Evolutionary conservation across 1,284 basidiomycete genomes (phyloP), one percentile per base, ranked within the genome.

Genomic region (Meira nashicola): DNA sequence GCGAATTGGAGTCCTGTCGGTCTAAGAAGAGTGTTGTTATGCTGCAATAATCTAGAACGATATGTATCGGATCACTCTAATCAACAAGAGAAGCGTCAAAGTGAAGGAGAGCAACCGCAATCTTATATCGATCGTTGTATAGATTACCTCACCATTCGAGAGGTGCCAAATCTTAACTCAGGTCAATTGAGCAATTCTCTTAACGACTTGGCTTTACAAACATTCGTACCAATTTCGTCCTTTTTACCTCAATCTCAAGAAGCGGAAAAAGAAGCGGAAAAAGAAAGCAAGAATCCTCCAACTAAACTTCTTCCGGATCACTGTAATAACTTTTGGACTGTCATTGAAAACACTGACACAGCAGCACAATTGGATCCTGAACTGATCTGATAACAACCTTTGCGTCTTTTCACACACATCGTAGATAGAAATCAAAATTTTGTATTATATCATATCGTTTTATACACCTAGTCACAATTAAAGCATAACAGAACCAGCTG

Each of bases 1-100:
- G 52, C 64, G 1, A 67, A 67, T 39, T 67, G 65, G 65, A 53
- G 12, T 6, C n/a, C 14, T 12, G 53, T 48, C 12, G 37, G 17
- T 25, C 39, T 66, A 4, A 39, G 17, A 9, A 38, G 23, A 14
- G 17, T 66, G 0, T 43, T 59, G 2, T 54, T 66, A 1, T 58
- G 54, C 28, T 56, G 63, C 8, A 66, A 66, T 17, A 63, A 58
- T 11, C 46, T 59, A 37, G 33, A 33, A 49, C 10, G 55, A 47
- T 40, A 43, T 44, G 39, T 9, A 25, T 44, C 17, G 9, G 43
- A 17, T 9, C 2, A 9, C 4, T 9, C 40, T 5, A 43, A 15
- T 15, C 40, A 15, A 10, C 3, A 43, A 15, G 19, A 43, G 40
- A 19, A 43, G 11, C 3, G 11, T 2, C 40, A 43, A 43, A 43